A percentile compares a stretch with the other conserved stretches of the same genome.
These are phyloP conservation scores for Colletotrichum tanaceti DNA, from an alignment of 2,329 filamentous ascomycete genomes.

Conservation along the genomic window DNA sequence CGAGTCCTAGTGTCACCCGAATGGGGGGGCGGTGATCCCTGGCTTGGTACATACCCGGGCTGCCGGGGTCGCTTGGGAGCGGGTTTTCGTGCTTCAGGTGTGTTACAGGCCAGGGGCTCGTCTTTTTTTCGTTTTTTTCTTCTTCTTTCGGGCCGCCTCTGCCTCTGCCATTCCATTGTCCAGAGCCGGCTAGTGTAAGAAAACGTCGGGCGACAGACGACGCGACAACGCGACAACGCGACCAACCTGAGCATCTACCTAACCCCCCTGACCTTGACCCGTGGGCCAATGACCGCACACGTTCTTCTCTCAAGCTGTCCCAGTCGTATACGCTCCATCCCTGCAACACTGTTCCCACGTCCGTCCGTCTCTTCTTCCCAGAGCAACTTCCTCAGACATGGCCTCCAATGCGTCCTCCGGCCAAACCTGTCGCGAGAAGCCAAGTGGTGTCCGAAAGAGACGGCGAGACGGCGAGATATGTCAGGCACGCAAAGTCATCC, in stretches of 20 bases:
- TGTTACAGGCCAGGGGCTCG: slow-evolving; percentile 59
- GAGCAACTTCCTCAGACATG: slow-evolving; percentile 42
- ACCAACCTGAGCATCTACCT: no score
- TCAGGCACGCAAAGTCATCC: slow-evolving; percentile 11
- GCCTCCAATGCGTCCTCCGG: slow-evolving; percentile 12
- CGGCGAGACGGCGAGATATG: slow-evolving; percentile 1
- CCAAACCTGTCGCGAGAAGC: slow-evolving; percentile 45
- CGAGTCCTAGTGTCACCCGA: neutral
- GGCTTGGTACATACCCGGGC: slow-evolving; percentile 23
- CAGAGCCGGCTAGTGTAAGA: slow-evolving; percentile 30
- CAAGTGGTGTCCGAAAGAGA: slow-evolving; percentile 13
- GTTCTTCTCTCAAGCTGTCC: neutral
- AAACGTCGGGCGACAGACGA: slow-evolving; percentile 6
- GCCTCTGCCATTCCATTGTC: slow-evolving; percentile 1
- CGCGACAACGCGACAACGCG: neutral
- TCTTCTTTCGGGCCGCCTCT: slow-evolving; percentile 41
- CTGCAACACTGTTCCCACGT: slow-evolving; percentile 4
- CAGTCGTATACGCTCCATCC: slow-evolving; percentile 2
- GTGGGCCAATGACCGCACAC: neutral
- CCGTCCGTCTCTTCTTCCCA: slow-evolving; percentile 29
- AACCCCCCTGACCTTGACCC: neutral
- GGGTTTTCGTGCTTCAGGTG: slow-evolving; percentile 56
- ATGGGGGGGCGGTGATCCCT: slow-evolving; percentile 13
- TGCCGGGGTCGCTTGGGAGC: slow-evolving; percentile 29
- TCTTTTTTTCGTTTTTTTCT: no score